phyloP scores from a whole-genome alignment of 1,139 yeast species.

The Sugiyamaella xylanicola region DNA sequence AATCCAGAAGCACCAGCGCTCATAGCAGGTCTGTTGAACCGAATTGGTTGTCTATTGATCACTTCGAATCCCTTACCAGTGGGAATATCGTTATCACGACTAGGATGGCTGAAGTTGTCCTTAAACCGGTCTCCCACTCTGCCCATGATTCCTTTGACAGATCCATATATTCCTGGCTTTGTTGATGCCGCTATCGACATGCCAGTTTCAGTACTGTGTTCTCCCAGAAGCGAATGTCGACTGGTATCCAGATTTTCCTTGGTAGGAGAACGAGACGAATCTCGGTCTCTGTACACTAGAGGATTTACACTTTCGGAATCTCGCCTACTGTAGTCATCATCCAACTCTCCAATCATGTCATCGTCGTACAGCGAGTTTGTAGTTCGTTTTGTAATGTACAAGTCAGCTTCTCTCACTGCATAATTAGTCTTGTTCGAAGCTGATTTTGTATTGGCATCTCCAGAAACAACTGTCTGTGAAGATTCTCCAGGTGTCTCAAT shows the following conservation, averaged over 20 bases:
- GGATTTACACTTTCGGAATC: constrained; percentile 24
- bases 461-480: constrained; percentile 14
- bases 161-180: constrained; percentile 13
- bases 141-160: constrained; percentile 21
- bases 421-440: constrained; percentile 33
- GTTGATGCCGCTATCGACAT: background rate
- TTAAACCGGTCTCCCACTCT: constrained; percentile 15
- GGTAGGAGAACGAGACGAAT: constrained; percentile 8
- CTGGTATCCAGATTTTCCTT: constrained; percentile 5
- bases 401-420: constrained; percentile 44
- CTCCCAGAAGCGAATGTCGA: background rate
- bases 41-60: constrained; percentile 34
- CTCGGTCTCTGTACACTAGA: constrained; percentile 12
- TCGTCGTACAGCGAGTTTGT: constrained; percentile 20
- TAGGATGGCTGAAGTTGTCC: constrained; percentile 1
- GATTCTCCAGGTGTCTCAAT: constrained; percentile 20
- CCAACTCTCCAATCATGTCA: constrained; percentile 20
- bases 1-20: background rate
- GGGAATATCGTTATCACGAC: background rate
- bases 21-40: constrained; percentile 20
- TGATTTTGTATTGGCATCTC: background rate
- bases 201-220: background rate
- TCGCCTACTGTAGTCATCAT: constrained; percentile 21
- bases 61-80: constrained; percentile 34
- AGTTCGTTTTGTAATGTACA: constrained; percentile 36